Conservation (phyloP, 805 yeast species). For the Dipodascus albidus region DNA sequence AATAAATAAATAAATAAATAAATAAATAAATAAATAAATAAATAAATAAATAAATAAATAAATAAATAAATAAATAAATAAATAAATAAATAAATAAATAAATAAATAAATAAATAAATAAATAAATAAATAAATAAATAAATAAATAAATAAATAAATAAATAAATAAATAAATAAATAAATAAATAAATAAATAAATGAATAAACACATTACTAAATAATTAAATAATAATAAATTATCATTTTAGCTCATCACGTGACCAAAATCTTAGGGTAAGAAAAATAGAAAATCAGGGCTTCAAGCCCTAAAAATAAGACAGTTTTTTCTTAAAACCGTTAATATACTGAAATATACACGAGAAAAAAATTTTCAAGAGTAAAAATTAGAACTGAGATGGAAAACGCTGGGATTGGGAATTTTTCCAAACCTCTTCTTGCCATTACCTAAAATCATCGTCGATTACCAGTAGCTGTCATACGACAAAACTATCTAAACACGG, state of each 20-base stretch:
- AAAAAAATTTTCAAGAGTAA: background rate
- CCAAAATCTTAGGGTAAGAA: background rate
- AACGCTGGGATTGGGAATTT: background rate
- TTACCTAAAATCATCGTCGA: conserved; percentile 1
- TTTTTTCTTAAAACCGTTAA: background rate
- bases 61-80: no score
- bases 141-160: no score
- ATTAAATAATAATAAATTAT: background rate
- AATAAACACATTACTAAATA: background rate
- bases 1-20: no score
- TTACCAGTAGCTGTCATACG: background rate
- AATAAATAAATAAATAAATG: no score
- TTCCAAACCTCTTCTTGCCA: background rate
- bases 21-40: no score
- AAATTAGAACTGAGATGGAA: background rate
- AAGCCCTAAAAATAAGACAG: background rate
- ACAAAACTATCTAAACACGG: background rate
- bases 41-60: no score
- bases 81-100: no score
- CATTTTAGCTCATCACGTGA: background rate
- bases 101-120: no score
- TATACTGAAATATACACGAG: background rate
- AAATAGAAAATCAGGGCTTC: background rate
- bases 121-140: no score
- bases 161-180: no score